Base-by-base conservation (phyloP, 2,329 filamentous ascomycete species). In the Thielaviopsis euricoi region DNA sequence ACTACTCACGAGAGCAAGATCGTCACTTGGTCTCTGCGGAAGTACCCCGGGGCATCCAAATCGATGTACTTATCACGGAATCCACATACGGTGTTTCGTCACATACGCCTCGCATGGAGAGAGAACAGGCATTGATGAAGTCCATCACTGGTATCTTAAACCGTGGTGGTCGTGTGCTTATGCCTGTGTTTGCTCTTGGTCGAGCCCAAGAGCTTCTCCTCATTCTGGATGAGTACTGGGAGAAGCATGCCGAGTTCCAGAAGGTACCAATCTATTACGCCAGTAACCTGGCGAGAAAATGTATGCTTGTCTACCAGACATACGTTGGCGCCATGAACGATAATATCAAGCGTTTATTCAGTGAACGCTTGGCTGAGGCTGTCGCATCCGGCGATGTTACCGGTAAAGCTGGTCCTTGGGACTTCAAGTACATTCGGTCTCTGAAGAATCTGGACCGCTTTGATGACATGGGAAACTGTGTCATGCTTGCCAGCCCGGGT, bases 251-350 rank as follows among this genome's bases (percentile, higher is more conserved):
- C 0, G 90, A 96, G 64, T 89, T 85, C 63, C 90, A 95, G 63
- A 89, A 87, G 63, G 85, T 87, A 40, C 93, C 93, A 5, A 97
- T 98, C 62, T 98, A 97, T 74, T 98, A 97, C 69, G 94, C 94
- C 57, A 93, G 88, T 65, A 95, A 95, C 65, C 80, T 97, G 49
- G 93, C 93, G 0, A 78, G 91, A 62, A 93, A 95, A 71, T 98
- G 93, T 73, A 98, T 98, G 93, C 81, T 96, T 29, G 89, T 97
- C 3, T 98, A 98, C 68, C 93, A 97, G 69, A 98, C 93, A 1
- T 98, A 97, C 66, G 89, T 97, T 53, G 89, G 90, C 53, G 89
- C 90, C 58, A 98, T 98, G 93, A 98, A 98, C 68, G 91, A 97
- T 67, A 97, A 96, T 66, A 97, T 98, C 74, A 96, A 95, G 70